These are phyloP conservation scores for Ambrosia artemisiifolia DNA, from an alignment of 129 eudicot species.

Conservation along the genomic window DNA sequence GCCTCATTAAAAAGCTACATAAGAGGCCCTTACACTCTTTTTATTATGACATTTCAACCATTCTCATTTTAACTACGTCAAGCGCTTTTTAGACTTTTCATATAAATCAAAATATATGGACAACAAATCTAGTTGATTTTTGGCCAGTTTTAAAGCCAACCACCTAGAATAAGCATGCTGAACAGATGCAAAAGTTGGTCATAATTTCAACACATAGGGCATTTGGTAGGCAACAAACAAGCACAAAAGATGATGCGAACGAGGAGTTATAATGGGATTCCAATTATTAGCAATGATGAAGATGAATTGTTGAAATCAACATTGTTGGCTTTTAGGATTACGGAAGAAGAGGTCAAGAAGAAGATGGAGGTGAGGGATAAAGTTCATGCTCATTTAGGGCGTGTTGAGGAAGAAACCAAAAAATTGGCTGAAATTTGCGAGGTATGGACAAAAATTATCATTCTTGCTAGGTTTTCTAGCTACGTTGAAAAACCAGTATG, in stretches of 20 bases:
- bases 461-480: background rate
- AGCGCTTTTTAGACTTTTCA: conserved; percentile 38
- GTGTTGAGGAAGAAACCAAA: conserved; percentile 80
- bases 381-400: conserved; percentile 81
- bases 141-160: conserved; percentile 28
- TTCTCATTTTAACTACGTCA: conserved; percentile 13
- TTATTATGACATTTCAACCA: conserved; percentile 22
- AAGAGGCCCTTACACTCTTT: conserved; percentile 26
- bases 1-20: too few species aligned
- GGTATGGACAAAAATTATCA: conserved; percentile 35
- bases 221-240: conserved; percentile 45
- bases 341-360: conserved; percentile 90
- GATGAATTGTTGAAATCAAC: conserved; percentile 72
- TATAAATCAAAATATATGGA: conserved; percentile 21
- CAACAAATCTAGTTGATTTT: conserved; percentile 24
- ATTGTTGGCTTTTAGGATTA: conserved; percentile 56
- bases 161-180: conserved; percentile 44
- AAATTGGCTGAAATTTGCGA: conserved; percentile 65
- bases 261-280: conserved; percentile 43
- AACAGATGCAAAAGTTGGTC: conserved; percentile 38
- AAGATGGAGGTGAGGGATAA: conserved; percentile 66
- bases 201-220: conserved; percentile 31
- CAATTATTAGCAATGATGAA: conserved; percentile 46
- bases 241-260: conserved; percentile 33
- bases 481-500: background rate